Base-by-base conservation (phyloP, 2,329 filamentous ascomycete genomes). In the Penicillium sp. region DNA sequence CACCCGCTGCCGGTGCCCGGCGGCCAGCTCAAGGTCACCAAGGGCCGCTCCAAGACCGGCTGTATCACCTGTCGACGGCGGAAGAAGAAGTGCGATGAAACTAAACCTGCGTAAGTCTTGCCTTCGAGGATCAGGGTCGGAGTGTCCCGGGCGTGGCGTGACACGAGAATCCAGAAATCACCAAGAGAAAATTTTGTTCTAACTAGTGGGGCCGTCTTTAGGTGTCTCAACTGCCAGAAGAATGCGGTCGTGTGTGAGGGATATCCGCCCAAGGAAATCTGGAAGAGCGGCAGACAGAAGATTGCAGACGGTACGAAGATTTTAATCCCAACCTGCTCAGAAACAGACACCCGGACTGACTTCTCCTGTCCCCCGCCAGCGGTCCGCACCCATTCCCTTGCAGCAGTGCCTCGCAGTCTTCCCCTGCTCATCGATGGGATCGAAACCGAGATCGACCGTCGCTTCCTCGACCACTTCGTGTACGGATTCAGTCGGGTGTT, bases 221-320 rank as follows among this genome's bases (percentile, higher is more conserved):
- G 60, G 23, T 63, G 49, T 41, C 76, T 87, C 65, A 94, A 94
- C 57, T 95, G 89, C 59, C 84, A 93, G 68, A 95, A 94, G 74
- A 95, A 94, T 62, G 87, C 88, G 7, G 87, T 94, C 9, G 80
- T 90, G 9, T 95, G 89, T 60, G 88, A 94, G 67, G 89, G 89
- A 9, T 95, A 94, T 59, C 86, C 87, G 35, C 84, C 87, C 47
- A 88, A 88, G 62, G 84, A 87, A 43, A 78, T 88, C 36, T 95
- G 89, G 89, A 87, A 83, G 64, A 90, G 87, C 58, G 87, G 88
- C 18, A 87, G 80, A 60, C 85, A 91, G 63, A 84, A 76, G 59
- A 76, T 80, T 21, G 82, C 85, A 70, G 81, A 87, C 63, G 71
- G 75, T 77, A 59, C 36, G 53, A 33, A n/a, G n/a, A 40, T 42